Conservation (phyloP, 257 asterid species). For the Cruciata laevipes region DNA sequence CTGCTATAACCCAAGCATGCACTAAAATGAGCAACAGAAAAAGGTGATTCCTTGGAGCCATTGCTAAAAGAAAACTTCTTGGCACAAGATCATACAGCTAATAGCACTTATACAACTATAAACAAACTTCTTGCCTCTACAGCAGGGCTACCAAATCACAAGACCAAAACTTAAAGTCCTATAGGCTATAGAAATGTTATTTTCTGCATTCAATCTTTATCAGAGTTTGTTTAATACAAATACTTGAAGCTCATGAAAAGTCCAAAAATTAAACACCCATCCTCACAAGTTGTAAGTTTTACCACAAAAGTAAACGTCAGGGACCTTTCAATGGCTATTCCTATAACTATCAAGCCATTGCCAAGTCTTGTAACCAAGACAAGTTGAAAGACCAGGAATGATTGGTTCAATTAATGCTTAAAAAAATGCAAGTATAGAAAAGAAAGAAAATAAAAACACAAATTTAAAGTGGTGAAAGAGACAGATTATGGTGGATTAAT, state of each 20-base stretch:
- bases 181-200: neutral
- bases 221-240: neutral
- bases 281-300: neutral
- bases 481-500: neutral
- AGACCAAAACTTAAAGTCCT: neutral
- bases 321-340: neutral
- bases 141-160: neutral
- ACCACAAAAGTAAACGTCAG: neutral
- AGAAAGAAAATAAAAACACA: neutral
- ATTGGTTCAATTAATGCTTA: slow-evolving; percentile 4
- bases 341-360: neutral
- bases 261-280: neutral
- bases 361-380: neutral
- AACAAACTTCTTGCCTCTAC: neutral
- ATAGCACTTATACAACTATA: neutral
- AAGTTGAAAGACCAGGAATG: neutral
- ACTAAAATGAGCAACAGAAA: slow-evolving; percentile 30
- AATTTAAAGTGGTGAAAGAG: slow-evolving; percentile 1
- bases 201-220: neutral
- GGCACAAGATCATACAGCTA: neutral
- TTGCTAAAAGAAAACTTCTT: slow-evolving; percentile 2
- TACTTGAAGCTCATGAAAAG: neutral
- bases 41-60: slow-evolving; percentile 23
- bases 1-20: slow-evolving; percentile 33
- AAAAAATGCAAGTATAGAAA: neutral